phyloP scores from a whole-genome alignment of 176 grass and related monocot genomes.

The Eleusine coracana region DNA sequence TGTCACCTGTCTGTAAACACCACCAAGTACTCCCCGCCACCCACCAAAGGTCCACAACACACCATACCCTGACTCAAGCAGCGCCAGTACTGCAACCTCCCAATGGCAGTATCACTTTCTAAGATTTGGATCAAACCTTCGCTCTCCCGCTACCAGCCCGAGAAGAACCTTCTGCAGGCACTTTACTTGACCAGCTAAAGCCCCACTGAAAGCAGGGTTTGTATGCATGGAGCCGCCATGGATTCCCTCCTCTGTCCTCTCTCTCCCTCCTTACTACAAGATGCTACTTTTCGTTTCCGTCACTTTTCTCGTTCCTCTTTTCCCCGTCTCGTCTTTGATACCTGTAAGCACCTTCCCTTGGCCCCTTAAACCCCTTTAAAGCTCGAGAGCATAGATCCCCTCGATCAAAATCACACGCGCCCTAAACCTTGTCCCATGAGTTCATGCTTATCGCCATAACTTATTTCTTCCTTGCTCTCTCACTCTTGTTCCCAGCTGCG shows the following conservation, averaged over 20 bases:
- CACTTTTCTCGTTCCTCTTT: background rate
- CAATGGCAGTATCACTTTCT: constrained; percentile 38
- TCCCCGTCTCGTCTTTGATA: constrained; percentile 45
- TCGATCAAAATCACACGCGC: constrained; percentile 22
- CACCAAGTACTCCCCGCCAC: background rate
- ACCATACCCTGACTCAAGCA: constrained; percentile 8
- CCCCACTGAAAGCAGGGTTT: constrained; percentile 28
- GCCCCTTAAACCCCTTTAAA: constrained; percentile 40
- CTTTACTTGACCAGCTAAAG: constrained; percentile 61
- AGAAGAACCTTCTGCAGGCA: constrained; percentile 42
- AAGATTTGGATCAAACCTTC: constrained; percentile 45
- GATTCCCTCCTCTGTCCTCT: constrained; percentile 31
- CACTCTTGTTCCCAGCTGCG: background rate
- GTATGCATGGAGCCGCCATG: constrained; percentile 31
- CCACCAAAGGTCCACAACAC: background rate
- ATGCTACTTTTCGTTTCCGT: constrained; percentile 52
- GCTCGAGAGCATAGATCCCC: constrained; percentile 42
- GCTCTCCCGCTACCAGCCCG: background rate
- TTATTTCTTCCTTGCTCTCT: background rate
- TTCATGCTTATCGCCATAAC: background rate
- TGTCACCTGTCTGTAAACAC: background rate
- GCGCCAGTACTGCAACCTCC: background rate
- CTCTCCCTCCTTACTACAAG: constrained; percentile 22
- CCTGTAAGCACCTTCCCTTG: constrained; percentile 53
- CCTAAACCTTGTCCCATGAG: constrained; percentile 45